phyloP scores from a whole-genome alignment of 371 early-diverging fungal species.

The Mucor racemosus region DNA sequence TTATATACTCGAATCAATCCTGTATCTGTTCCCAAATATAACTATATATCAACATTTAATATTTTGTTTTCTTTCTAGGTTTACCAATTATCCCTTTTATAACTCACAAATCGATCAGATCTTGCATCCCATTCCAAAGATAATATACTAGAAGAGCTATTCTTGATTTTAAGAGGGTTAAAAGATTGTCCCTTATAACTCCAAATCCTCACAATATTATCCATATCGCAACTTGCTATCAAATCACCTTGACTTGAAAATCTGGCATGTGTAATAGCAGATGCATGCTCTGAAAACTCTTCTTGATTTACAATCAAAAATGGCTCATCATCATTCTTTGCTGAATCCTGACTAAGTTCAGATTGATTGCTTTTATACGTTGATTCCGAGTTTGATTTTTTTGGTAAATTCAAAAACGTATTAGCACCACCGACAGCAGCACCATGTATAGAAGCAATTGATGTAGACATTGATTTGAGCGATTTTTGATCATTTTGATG shows the following conservation, averaged over 20 bases:
- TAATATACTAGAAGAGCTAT: conserved; percentile 51
- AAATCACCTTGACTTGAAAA: conserved; percentile 64
- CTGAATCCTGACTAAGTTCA: neutral
- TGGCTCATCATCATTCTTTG: conserved; percentile 39
- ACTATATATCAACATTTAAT: conserved; percentile 23
- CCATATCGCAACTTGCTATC: conserved; percentile 72
- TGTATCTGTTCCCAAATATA: conserved; percentile 64
- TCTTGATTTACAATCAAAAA: conserved; percentile 57
- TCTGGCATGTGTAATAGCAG: conserved; percentile 65
- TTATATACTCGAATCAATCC: conserved; percentile 63
- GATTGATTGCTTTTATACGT: neutral
- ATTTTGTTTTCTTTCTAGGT: neutral
- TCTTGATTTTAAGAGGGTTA: conserved; percentile 57
- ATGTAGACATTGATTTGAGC: conserved; percentile 1
- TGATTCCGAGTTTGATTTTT: conserved; percentile 17
- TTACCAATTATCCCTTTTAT: neutral
- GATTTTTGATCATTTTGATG: conserved; percentile 31
- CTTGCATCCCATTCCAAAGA: conserved; percentile 69
- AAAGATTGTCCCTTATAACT: conserved; percentile 53
- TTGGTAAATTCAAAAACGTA: conserved; percentile 7
- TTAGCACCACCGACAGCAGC: conserved; percentile 4
- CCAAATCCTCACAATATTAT: conserved; percentile 66
- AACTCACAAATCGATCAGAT: conserved; percentile 57
- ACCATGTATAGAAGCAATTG: conserved; percentile 13
- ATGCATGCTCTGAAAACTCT: conserved; percentile 65